Percentiles rank a stretch among this genome's conserved stretches.
Evolutionary conservation across 1,139 yeast species (phyloP).

Genomic region (Yamadazyma atmosphaerica): DNA sequence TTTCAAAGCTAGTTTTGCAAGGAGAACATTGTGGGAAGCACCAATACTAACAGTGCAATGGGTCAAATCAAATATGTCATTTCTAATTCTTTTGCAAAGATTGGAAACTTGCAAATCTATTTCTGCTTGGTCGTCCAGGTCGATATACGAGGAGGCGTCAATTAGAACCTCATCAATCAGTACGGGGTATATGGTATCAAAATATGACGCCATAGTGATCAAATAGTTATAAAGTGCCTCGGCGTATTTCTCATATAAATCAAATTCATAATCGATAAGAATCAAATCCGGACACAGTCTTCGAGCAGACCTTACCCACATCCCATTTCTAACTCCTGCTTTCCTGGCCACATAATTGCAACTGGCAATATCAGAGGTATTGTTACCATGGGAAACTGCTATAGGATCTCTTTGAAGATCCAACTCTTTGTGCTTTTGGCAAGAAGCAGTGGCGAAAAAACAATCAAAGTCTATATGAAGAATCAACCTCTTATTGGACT

Average conservation of each 20-base stretch:
- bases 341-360: slow-evolving; percentile 85
- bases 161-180: slow-evolving; percentile 89
- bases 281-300: slow-evolving; percentile 63
- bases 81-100: slow-evolving; percentile 44
- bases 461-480: slow-evolving; percentile 92
- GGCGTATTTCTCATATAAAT: slow-evolving; percentile 57
- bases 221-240: slow-evolving; percentile 55
- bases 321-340: slow-evolving; percentile 78
- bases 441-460: slow-evolving; percentile 87
- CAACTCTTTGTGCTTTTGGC: slow-evolving; percentile 54
- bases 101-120: slow-evolving; percentile 8
- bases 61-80: slow-evolving; percentile 46
- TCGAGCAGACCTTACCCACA: slow-evolving; percentile 78
- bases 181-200: slow-evolving; percentile 75
- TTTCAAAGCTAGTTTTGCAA: slow-evolving; percentile 76
- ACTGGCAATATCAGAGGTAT: slow-evolving; percentile 78
- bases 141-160: slow-evolving; percentile 51
- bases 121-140: neutral
- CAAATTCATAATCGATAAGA: slow-evolving; percentile 71
- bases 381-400: slow-evolving; percentile 82
- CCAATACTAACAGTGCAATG: slow-evolving; percentile 79
- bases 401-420: slow-evolving; percentile 64
- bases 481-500: slow-evolving; percentile 32
- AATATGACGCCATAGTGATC: slow-evolving; percentile 38
- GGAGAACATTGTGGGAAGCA: slow-evolving; percentile 63